phyloP scores from a whole-genome alignment of 2,329 filamentous ascomycete species.

The Venturia pyrina region DNA sequence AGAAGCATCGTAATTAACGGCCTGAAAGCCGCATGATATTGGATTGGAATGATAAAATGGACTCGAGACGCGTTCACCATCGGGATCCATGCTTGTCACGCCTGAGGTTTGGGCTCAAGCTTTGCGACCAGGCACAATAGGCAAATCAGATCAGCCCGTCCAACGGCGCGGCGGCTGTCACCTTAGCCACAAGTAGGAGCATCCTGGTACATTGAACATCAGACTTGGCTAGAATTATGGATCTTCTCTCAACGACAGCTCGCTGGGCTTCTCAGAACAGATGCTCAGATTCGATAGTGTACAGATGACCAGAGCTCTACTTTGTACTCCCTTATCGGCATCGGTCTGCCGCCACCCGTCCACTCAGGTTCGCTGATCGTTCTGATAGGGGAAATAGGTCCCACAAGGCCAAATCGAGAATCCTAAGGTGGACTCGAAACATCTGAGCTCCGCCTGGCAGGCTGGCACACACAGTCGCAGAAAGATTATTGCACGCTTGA shows the following conservation, averaged over 20 bases:
- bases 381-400: not conserved
- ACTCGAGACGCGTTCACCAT: not conserved
- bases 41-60: not conserved
- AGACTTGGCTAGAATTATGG: not conserved
- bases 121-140: conserved; percentile 4
- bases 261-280: not conserved
- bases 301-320: not conserved
- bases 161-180: conserved; percentile 6
- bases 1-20: not conserved
- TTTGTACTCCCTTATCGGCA: not conserved
- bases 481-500: not conserved
- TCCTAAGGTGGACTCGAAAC: not conserved
- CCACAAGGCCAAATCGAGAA: not conserved
- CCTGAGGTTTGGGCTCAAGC: conserved; percentile 4
- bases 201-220: not conserved
- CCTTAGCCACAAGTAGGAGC: not conserved
- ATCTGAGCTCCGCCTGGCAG: not conserved
- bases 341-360: not conserved
- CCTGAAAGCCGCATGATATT: not conserved
- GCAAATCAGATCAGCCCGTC: not conserved
- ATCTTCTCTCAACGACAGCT: not conserved
- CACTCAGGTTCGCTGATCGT: not conserved
- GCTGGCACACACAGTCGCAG: not conserved
- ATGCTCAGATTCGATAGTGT: not conserved
- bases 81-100: conserved; percentile 1